phyloP scores from a whole-genome alignment of 345 rosid genomes.

The Theobroma cacao region DNA sequence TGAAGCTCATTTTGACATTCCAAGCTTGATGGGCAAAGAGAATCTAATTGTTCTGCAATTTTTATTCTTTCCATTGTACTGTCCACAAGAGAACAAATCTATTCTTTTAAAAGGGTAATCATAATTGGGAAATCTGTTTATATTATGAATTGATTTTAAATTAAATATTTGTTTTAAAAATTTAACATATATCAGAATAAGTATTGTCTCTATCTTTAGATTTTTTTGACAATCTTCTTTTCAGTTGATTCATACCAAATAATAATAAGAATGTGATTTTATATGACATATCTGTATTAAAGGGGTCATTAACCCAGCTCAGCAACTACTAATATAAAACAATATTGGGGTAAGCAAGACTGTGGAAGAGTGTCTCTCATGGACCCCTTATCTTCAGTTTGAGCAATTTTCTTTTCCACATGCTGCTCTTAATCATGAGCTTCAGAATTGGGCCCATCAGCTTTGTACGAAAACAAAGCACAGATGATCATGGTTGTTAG shows the following conservation, averaged over 20 bases:
- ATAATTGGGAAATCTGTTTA: neutral
- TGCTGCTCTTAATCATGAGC: conserved; percentile 7
- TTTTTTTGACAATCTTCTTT: too few species aligned
- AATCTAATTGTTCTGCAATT: conserved; percentile 14
- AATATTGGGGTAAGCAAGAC: neutral
- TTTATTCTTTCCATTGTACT: conserved; percentile 25
- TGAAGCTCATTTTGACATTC: conserved; percentile 26
- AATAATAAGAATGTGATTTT: too few species aligned
- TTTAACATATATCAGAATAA: too few species aligned
- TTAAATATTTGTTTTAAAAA: too few species aligned
- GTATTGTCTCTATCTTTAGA: too few species aligned
- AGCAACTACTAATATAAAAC: neutral
- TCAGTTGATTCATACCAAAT: too few species aligned
- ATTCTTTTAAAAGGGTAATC: neutral
- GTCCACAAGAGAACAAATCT: neutral
- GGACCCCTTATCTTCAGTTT: neutral
- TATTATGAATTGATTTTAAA: too few species aligned
- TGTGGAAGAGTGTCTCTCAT: conserved; percentile 1
- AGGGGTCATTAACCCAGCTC: neutral
- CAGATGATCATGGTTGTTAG: neutral
- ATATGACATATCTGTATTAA: too few species aligned
- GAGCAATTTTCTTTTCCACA: conserved; percentile 6
- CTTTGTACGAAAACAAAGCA: neutral
- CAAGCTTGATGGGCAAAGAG: conserved; percentile 15
- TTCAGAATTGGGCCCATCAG: neutral